Evolutionary conservation across 1,139 yeast species (phyloP).

Genomic region (Candida mesenterica): DNA sequence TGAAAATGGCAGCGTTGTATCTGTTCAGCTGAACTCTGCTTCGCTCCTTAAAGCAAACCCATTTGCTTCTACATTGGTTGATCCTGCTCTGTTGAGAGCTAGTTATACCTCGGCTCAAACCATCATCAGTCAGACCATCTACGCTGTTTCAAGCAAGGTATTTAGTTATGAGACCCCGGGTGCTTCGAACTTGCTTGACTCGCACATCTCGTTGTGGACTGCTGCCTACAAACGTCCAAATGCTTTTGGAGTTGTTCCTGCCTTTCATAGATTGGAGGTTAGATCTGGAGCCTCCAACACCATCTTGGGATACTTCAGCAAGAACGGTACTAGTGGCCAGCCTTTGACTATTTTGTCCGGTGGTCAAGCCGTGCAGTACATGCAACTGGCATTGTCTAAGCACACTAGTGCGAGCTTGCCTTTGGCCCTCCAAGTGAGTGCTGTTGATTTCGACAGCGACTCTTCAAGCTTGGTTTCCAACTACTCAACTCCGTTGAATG

Average conservation of each 20-base stretch:
- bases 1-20: background rate
- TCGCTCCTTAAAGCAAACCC: conserved; percentile 31
- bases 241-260: conserved; percentile 56
- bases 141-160: conserved; percentile 59
- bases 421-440: conserved; percentile 69
- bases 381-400: conserved; percentile 53
- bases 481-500: conserved; percentile 60
- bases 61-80: conserved; percentile 54
- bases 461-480: conserved; percentile 59
- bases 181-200: conserved; percentile 58
- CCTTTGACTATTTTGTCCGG: conserved; percentile 61
- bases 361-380: conserved; percentile 63
- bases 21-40: conserved; percentile 2
- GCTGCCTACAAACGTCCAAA: conserved; percentile 49
- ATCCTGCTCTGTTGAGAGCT: conserved; percentile 52
- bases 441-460: conserved; percentile 62
- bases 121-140: conserved; percentile 64
- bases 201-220: conserved; percentile 62
- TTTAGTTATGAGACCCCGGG: conserved; percentile 72
- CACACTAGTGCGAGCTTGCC: conserved; percentile 48
- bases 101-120: conserved; percentile 62
- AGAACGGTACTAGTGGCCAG: conserved; percentile 38
- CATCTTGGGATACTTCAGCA: conserved; percentile 66
- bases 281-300: conserved; percentile 85
- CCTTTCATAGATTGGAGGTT: conserved; percentile 61